phyloP scores from a whole-genome alignment of 306 rosid genomes.

The Fragaria ananassa region DNA sequence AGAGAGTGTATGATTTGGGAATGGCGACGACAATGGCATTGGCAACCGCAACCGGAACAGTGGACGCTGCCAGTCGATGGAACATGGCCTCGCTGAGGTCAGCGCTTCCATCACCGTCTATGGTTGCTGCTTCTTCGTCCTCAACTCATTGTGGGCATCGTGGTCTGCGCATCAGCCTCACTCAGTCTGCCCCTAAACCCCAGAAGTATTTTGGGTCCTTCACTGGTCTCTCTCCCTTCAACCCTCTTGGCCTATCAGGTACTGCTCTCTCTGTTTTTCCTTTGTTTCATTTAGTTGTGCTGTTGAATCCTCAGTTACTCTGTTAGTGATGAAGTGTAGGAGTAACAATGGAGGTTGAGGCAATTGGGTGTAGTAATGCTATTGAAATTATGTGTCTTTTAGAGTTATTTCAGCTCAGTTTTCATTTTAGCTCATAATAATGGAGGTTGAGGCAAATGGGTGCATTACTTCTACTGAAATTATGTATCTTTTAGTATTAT shows the following conservation, averaged over 20 bases:
- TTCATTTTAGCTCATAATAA: background rate
- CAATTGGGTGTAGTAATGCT: background rate
- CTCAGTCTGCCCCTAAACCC: conserved; percentile 31
- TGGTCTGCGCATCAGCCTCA: conserved; percentile 23
- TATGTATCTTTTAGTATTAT: background rate
- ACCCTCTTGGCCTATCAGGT: conserved; percentile 53
- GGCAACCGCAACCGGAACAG: conserved; percentile 20
- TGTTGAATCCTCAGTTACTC: background rate
- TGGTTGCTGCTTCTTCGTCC: conserved; percentile 22
- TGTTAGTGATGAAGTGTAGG: background rate
- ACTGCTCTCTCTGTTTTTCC: conserved; percentile 5
- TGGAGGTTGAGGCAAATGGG: conserved; percentile 4
- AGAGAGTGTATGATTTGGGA: conserved; percentile 14
- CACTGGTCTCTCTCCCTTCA: conserved; percentile 58
- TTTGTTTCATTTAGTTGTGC: background rate
- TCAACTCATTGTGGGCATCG: conserved; percentile 14
- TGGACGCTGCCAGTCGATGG: conserved; percentile 39
- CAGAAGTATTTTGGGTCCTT: conserved; percentile 41
- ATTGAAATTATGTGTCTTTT: background rate
- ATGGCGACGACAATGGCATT: conserved; percentile 19
- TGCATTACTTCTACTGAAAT: background rate
- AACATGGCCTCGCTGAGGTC: conserved; percentile 59
- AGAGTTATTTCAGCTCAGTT: background rate
- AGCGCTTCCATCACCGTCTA: conserved; percentile 45
- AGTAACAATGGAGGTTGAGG: background rate